A percentile compares a stretch with the other conserved stretches of the same genome.
These are phyloP conservation scores for Pestalotiopsis sp. DNA, from an alignment of 2,329 filamentous ascomycete species.

Conservation along the genomic window DNA sequence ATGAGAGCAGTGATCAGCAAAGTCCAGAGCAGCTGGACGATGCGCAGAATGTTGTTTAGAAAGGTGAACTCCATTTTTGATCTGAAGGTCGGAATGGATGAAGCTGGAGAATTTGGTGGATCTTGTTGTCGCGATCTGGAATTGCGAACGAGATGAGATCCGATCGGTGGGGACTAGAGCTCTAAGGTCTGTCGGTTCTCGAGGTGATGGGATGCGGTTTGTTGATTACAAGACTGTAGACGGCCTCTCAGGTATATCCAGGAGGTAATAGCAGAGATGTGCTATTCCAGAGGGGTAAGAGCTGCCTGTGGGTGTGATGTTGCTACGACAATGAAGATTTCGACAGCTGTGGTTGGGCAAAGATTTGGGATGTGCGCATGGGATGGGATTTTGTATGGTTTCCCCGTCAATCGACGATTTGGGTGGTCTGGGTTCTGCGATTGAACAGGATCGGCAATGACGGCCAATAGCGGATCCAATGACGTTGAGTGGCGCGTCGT, in stretches of 20 bases:
- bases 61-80: conserved; percentile 34
- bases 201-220: neutral
- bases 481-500: conserved; percentile 11
- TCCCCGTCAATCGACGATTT: conserved; percentile 15
- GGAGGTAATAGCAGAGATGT: neutral
- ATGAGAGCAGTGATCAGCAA: conserved; percentile 58
- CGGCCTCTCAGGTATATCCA: neutral
- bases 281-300: neutral
- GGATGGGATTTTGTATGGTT: conserved; percentile 9
- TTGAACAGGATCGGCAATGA: conserved; percentile 8
- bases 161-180: neutral
- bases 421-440: neutral
- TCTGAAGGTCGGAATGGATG: neutral
- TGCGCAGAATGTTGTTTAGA: conserved; percentile 49
- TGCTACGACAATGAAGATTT: neutral
- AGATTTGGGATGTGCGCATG: neutral
- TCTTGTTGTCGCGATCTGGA: neutral
- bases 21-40: conserved; percentile 52
- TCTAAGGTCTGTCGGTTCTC: neutral
- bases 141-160: neutral
- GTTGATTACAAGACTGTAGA: neutral
- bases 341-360: neutral
- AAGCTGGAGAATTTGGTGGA: neutral
- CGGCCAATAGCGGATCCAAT: conserved; percentile 13
- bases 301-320: neutral